Evolutionary conservation across 495 filamentous ascomycete species (phyloP), one percentile per base, ranked within the genome.

Genomic region (Annulohypoxylon stygium): DNA sequence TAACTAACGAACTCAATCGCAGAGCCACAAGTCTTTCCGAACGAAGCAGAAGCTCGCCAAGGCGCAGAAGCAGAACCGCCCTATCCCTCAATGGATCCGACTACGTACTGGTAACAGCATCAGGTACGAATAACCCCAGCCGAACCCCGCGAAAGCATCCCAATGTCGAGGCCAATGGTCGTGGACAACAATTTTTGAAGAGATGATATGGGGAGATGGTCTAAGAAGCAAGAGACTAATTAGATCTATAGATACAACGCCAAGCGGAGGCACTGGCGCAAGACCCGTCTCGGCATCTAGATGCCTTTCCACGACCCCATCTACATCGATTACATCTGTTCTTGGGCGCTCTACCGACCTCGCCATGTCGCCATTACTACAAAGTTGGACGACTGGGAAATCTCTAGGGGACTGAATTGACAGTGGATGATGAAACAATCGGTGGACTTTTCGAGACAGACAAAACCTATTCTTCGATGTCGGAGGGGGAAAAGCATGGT

Each of bases 31-130:
- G 90, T 93, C 94, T 81, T 98, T 98, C 93, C 92, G 93, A 83
- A 97, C 93, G 85, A 99, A 99, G 95, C 92, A 96, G 85, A 99
- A 99, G 96, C 96, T 99, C 88, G 96, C 97, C 81, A 97, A 94
- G 89, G 96, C 96, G 81, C 94, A 97, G 89, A 97, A 97, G 88
- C 94, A 97, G 88, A 99, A 98, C 92, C 89, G 97, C 78, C 96
- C 96, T 71, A 98, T 99, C 84, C 96, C 96, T 73, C 96, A 99
- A 90, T 99, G 96, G 96, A 98, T 99, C 83, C 92, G 96, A 80
- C 90, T 99, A 78, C 91, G 96, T 81, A 99, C 96, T 74, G 92
- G 91, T 84, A 99, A 99, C 89, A 99, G 95, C 87, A 97, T 98
- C 86, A 89, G 94, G 94, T 98, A 91, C 86, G 89, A 83, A 71